Conservation (phyloP, 2,329 filamentous ascomycete species). For the Pestalotiopsis sp. region DNA sequence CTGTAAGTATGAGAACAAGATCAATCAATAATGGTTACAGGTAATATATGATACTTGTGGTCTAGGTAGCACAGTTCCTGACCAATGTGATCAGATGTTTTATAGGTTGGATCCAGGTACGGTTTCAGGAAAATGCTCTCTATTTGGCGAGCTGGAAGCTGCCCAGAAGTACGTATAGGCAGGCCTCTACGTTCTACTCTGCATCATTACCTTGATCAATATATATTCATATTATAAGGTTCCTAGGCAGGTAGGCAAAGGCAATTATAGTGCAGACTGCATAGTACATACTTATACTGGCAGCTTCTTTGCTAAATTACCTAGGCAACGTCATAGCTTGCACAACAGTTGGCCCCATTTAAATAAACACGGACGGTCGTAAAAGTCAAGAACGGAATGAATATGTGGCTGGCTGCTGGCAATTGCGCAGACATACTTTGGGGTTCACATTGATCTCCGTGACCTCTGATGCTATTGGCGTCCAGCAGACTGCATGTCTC, state of each 20-base stretch:
- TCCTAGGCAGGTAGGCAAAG: not conserved
- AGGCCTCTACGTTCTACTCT: not conserved
- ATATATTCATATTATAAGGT: not conserved
- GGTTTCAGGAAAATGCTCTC: no score
- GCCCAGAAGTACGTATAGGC: constrained; percentile 4
- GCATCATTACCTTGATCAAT: not conserved
- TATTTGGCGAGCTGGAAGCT: not conserved
- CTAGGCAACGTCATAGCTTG: no score
- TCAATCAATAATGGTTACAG: not conserved
- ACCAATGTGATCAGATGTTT: not conserved
- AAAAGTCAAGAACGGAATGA: no score
- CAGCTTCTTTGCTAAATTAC: not conserved
- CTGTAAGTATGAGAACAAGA: not conserved
- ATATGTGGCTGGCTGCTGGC: no score
- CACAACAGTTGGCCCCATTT: no score
- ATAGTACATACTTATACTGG: not conserved
- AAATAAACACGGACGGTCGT: no score
- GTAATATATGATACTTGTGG: not conserved
- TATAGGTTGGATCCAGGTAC: not conserved
- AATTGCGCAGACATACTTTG: not conserved
- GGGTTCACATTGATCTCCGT: not conserved
- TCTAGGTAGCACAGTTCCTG: not conserved
- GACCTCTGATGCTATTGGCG: not conserved
- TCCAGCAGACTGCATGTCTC: not conserved
- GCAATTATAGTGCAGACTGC: not conserved